These are phyloP conservation scores for Alternaria postmessia DNA, from an alignment of 2,329 filamentous ascomycete species.

Conservation along the genomic window DNA sequence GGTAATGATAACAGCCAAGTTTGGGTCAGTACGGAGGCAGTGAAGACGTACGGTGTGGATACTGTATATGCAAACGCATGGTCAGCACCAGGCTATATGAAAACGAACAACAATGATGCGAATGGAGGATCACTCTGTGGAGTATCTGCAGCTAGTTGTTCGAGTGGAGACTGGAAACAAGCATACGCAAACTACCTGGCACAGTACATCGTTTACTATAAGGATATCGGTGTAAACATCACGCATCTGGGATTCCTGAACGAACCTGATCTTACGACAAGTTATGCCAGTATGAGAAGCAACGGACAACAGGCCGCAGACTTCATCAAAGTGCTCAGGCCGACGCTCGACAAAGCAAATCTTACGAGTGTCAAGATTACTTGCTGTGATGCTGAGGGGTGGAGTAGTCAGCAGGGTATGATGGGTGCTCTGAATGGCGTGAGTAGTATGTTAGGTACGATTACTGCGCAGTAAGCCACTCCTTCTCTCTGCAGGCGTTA, in stretches of 20 bases:
- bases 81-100: slow-evolving; percentile 62
- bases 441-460: slow-evolving; percentile 27
- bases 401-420: slow-evolving; percentile 45
- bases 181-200: slow-evolving; percentile 60
- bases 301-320: slow-evolving; percentile 58
- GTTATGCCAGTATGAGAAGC: slow-evolving; percentile 54
- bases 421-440: slow-evolving; percentile 27
- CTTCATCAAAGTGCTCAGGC: slow-evolving; percentile 59
- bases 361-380: slow-evolving; percentile 50
- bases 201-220: slow-evolving; percentile 57
- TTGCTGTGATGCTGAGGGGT: slow-evolving; percentile 58
- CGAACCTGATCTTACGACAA: slow-evolving; percentile 53
- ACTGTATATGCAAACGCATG: slow-evolving; percentile 60
- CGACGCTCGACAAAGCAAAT: slow-evolving; percentile 49
- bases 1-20: slow-evolving; percentile 56
- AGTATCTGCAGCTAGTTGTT: slow-evolving; percentile 52
- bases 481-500: background rate
- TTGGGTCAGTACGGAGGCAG: slow-evolving; percentile 61
- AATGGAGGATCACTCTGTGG: slow-evolving; percentile 59
- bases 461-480: slow-evolving; percentile 36
- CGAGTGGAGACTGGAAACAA: slow-evolving; percentile 58
- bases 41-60: slow-evolving; percentile 53
- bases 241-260: slow-evolving; percentile 57
- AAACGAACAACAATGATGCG: slow-evolving; percentile 57
- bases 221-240: slow-evolving; percentile 51